Percentiles rank a stretch among this genome's conserved stretches.
These are phyloP conservation scores for Stachybotrys chartarum DNA, from an alignment of 2,329 filamentous ascomycete species.

Conservation along the genomic window DNA sequence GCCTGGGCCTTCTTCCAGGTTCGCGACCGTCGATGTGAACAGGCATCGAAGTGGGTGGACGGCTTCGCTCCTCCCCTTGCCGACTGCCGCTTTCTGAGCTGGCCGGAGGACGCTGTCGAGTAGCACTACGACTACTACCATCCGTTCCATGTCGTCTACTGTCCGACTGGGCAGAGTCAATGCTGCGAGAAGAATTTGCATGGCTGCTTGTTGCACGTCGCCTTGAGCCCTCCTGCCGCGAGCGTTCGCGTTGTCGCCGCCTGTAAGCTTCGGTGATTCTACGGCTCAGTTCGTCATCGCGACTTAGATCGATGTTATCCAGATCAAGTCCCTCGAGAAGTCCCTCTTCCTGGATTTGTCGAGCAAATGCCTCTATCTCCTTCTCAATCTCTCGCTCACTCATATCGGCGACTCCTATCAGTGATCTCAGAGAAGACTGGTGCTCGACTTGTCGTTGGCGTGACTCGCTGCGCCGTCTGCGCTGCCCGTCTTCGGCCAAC, in stretches of 20 bases:
- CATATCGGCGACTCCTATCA: slow-evolving; percentile 74
- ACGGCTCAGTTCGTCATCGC: slow-evolving; percentile 85
- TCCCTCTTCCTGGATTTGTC: slow-evolving; percentile 83
- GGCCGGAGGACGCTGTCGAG: neutral
- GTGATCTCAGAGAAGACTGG: slow-evolving; percentile 77
- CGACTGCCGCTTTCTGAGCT: slow-evolving; percentile 11
- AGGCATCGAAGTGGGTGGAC: slow-evolving; percentile 34
- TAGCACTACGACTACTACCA: slow-evolving; percentile 8
- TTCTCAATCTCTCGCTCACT: slow-evolving; percentile 74
- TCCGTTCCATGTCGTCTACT: slow-evolving; percentile 19
- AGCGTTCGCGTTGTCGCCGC: slow-evolving; percentile 60
- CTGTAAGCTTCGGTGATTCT: slow-evolving; percentile 85
- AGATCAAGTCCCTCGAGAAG: slow-evolving; percentile 82
- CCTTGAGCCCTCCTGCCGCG: slow-evolving; percentile 39
- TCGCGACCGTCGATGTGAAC: slow-evolving; percentile 24
- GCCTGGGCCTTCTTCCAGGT: slow-evolving; percentile 24
- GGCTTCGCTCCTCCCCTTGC: slow-evolving; percentile 37
- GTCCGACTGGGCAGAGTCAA: slow-evolving; percentile 14
- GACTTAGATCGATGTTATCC: slow-evolving; percentile 73
- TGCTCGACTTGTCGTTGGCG: slow-evolving; percentile 66
- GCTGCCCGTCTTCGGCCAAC: slow-evolving; percentile 25
- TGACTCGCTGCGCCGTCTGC: slow-evolving; percentile 35
- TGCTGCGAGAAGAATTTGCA: slow-evolving; percentile 26
- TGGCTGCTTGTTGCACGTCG: slow-evolving; percentile 30
- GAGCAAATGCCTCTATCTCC: slow-evolving; percentile 83